Conservation (phyloP, 2,329 filamentous ascomycete species). For the Apiospora rasikravindrae region DNA sequence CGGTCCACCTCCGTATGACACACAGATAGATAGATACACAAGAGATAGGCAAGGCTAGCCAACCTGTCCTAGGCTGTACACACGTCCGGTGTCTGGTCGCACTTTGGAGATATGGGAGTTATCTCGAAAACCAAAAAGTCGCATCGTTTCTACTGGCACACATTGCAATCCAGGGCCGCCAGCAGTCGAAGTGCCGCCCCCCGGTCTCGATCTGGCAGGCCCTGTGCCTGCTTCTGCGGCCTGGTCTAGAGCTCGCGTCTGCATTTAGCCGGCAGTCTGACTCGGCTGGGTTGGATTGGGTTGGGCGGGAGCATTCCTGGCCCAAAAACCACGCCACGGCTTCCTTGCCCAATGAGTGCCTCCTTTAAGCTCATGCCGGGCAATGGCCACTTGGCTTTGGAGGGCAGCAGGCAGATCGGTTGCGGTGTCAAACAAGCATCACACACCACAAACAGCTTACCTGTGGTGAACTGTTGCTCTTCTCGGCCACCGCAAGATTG, state of each 20-base stretch:
- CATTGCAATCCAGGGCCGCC: neutral
- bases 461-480: neutral
- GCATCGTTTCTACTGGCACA: neutral
- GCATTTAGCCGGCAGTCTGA: slow-evolving; percentile 20
- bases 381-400: slow-evolving; percentile 3
- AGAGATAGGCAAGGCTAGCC: neutral
- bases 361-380: slow-evolving; percentile 9
- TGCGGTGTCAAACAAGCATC: slow-evolving; percentile 11
- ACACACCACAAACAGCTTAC: neutral
- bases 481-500: neutral
- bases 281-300: slow-evolving; percentile 17
- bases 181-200: neutral
- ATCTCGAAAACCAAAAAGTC: neutral
- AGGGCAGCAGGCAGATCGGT: neutral
- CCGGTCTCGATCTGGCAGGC: neutral
- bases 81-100: neutral
- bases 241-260: slow-evolving; percentile 12
- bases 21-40: slow-evolving; percentile 1
- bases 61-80: neutral
- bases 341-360: slow-evolving; percentile 7
- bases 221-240: slow-evolving; percentile 6
- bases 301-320: slow-evolving; percentile 6
- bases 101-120: neutral
- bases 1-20: slow-evolving; percentile 4
- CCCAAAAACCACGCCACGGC: slow-evolving; percentile 7